Percentiles rank a stretch among this genome's conserved stretches.
phyloP scores from a whole-genome alignment of 495 filamentous ascomycete genomes.

The Neurospora sp. region DNA sequence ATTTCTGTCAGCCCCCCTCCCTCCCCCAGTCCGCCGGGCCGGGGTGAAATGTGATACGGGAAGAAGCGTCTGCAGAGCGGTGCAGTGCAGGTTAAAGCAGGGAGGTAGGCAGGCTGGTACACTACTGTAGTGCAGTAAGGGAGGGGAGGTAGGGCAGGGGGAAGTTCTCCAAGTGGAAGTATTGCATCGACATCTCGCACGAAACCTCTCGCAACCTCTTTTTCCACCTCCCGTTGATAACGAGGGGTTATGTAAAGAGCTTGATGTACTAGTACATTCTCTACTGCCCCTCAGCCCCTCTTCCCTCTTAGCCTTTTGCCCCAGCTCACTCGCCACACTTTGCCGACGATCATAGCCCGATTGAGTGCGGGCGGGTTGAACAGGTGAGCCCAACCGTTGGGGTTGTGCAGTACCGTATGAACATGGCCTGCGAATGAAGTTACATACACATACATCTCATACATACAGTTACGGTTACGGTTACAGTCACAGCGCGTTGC shows the following conservation, averaged over 20 bases:
- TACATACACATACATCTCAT: background rate
- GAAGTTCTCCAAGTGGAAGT: background rate
- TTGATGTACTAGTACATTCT: background rate
- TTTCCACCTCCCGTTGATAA: background rate
- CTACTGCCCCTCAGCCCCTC: background rate
- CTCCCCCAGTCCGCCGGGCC: background rate
- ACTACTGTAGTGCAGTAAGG: background rate
- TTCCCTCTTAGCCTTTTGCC: background rate
- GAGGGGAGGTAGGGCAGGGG: background rate
- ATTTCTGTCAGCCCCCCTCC: background rate
- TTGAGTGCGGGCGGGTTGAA: background rate
- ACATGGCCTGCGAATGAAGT: background rate
- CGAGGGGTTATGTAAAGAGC: background rate
- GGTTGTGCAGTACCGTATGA: background rate
- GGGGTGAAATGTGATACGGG: background rate
- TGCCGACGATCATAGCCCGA: background rate
- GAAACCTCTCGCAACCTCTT: background rate
- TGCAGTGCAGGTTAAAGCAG: background rate
- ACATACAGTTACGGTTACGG: background rate
- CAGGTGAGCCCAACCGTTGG: background rate
- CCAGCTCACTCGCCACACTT: background rate
- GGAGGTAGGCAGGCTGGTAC: background rate
- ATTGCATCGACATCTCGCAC: background rate
- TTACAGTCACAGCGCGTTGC: background rate
- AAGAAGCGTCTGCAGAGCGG: background rate